Conservation (phyloP, 805 yeast genomes). For the Starmerella bombi region DNA sequence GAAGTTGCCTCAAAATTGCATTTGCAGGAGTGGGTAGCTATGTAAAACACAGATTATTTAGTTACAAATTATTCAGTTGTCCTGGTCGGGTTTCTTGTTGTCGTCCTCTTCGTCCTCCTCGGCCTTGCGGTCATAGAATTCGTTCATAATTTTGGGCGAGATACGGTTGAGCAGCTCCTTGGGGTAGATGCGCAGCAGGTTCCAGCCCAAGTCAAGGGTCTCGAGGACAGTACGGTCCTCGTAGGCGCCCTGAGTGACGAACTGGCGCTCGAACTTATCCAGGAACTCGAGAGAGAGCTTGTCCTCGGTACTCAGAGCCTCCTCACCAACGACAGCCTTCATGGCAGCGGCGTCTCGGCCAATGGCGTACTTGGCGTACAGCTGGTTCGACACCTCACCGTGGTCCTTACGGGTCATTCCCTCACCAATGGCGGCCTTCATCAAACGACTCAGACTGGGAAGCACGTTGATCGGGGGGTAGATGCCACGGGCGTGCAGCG, state of each 20-base stretch:
- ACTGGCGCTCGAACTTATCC: conserved; percentile 94
- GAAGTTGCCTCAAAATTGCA: too few relatives aligned
- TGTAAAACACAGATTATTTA: too few relatives aligned
- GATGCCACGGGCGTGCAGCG: conserved; percentile 87
- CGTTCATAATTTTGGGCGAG: conserved; percentile 90
- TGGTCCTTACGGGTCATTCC: conserved; percentile 99
- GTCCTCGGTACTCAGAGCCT: conserved; percentile 94
- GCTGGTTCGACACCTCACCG: conserved; percentile 97
- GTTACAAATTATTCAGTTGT: too few relatives aligned
- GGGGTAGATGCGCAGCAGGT: conserved; percentile 93
- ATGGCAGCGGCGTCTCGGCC: conserved; percentile 99
- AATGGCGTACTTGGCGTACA: conserved; percentile 97
- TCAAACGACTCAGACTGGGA: conserved; percentile 93
- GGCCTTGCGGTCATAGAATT: conserved; percentile 60
- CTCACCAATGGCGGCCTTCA: conserved; percentile 99
- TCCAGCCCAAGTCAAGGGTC: conserved; percentile 96
- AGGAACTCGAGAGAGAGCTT: conserved; percentile 92
- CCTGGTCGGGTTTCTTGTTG: too few relatives aligned
- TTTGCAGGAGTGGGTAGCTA: too few relatives aligned
- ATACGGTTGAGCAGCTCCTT: conserved; percentile 97
- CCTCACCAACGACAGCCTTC: conserved; percentile 99
- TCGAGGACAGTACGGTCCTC: conserved; percentile 91
- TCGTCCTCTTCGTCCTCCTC: conserved; percentile 35
- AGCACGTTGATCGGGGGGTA: conserved; percentile 98
- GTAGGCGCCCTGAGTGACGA: conserved; percentile 91